Conservation (phyloP, 805 yeast genomes). For the Wickerhamiella domercqiae region DNA sequence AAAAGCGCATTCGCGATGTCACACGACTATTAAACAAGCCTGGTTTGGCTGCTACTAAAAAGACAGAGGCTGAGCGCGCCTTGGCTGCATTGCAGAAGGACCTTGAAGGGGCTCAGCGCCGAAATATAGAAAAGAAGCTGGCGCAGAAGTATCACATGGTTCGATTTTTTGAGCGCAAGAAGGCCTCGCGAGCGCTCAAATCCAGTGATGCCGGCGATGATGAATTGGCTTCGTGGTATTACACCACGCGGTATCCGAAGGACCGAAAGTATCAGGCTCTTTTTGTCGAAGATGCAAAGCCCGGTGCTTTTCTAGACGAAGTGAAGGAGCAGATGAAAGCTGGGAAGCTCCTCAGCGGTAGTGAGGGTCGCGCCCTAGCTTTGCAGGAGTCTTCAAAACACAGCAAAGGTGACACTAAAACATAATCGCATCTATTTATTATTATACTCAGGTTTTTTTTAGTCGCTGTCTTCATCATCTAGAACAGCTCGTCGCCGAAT, state of each 20-base stretch:
- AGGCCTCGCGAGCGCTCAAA: conserved; percentile 60
- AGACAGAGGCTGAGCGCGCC: conserved; percentile 43
- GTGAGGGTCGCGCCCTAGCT: conserved; percentile 28
- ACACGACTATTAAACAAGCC: conserved; percentile 54
- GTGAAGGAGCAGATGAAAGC: conserved; percentile 38
- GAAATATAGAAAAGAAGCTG: conserved; percentile 33
- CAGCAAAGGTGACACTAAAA: not conserved
- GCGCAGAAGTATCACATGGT: conserved; percentile 83
- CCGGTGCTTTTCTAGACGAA: conserved; percentile 37
- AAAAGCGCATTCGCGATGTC: conserved; percentile 75
- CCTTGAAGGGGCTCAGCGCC: conserved; percentile 33
- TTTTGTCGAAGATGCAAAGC: conserved; percentile 35
- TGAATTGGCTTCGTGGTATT: conserved; percentile 42
- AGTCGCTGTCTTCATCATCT: conserved; percentile 17
- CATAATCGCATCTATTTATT: conserved; percentile 1
- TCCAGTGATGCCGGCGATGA: conserved; percentile 25
- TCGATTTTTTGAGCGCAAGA: conserved; percentile 77
- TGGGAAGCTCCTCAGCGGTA: conserved; percentile 42
- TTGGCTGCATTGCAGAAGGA: conserved; percentile 49
- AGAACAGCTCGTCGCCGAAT: conserved; percentile 10
- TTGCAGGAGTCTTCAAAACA: no score
- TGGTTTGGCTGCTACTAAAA: conserved; percentile 38
- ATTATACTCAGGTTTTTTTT: not conserved
- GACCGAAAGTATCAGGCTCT: conserved; percentile 66
- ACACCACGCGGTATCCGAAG: conserved; percentile 63